These are phyloP conservation scores for Sclerotiophoma versabilis DNA, from an alignment of 2,329 filamentous ascomycete genomes.

Conservation along the genomic window DNA sequence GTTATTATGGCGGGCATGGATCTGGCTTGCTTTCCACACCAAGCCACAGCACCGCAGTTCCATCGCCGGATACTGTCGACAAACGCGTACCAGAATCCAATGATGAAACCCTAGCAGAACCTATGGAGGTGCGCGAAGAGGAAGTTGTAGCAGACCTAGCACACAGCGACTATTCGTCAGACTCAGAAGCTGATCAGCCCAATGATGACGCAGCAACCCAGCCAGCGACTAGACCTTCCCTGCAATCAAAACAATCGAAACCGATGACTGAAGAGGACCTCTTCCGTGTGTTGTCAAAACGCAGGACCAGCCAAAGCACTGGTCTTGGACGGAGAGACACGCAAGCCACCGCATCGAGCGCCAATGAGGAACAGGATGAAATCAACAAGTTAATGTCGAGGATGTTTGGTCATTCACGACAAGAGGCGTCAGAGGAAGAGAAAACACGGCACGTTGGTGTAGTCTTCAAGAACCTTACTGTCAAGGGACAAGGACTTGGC, in stretches of 20 bases:
- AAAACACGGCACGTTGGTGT: constrained; percentile 73
- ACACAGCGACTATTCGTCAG: constrained; percentile 20
- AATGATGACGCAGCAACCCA: constrained; percentile 32
- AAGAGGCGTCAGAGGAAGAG: constrained; percentile 71
- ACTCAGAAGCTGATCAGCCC: constrained; percentile 33
- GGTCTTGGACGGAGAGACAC: constrained; percentile 36
- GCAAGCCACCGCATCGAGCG: constrained; percentile 27
- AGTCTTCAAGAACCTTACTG: constrained; percentile 69
- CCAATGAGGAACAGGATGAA: constrained; percentile 57
- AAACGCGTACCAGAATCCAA: background rate
- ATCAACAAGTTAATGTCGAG: constrained; percentile 70
- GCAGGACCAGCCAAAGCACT: constrained; percentile 51
- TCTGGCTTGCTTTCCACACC: constrained; percentile 20
- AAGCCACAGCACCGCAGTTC: constrained; percentile 21
- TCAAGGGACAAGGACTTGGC: constrained; percentile 67
- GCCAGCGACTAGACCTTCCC: constrained; percentile 27
- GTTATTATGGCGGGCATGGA: constrained; percentile 19
- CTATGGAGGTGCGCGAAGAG: constrained; percentile 18
- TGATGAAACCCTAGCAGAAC: background rate
- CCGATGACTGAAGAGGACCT: constrained; percentile 60
- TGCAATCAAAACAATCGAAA: constrained; percentile 32
- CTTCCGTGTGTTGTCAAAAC: constrained; percentile 58
- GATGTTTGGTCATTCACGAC: constrained; percentile 72
- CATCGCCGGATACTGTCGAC: constrained; percentile 7
- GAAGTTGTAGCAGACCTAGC: constrained; percentile 19